A percentile compares a stretch with the other conserved stretches of the same genome.
Evolutionary conservation across 1,284 basidiomycete species (phyloP).

Genomic region (Vanrija sp.): DNA sequence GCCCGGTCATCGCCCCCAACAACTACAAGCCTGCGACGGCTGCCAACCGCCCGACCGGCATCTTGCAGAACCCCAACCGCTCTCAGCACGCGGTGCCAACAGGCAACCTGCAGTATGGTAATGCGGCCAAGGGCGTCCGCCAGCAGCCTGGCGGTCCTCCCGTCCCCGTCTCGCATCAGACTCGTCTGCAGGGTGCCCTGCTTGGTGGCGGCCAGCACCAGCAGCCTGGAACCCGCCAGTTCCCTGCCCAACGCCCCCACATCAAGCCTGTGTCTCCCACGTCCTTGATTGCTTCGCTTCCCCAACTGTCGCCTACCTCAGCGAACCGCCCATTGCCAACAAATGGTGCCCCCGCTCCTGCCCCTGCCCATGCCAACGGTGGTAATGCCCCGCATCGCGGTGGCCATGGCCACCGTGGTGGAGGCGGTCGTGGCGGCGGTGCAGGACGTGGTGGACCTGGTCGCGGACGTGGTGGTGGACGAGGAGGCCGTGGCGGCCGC

Average conservation of each 20-base stretch:
- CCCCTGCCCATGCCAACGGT: no score
- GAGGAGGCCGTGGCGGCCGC: not conserved
- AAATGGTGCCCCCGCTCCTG: not conserved
- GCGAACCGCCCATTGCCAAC: not conserved
- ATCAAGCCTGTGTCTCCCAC: slow-evolving; percentile 13
- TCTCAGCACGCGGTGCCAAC: slow-evolving; percentile 2
- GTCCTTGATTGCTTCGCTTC: no score
- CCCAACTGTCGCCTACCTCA: not conserved
- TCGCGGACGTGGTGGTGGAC: slow-evolving; percentile 7
- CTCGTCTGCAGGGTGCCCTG: slow-evolving; percentile 31
- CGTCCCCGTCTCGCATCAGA: slow-evolving; percentile 21
- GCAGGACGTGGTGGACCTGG: not conserved
- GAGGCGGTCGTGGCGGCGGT: slow-evolving; percentile 1
- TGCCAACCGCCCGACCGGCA: slow-evolving; percentile 45
- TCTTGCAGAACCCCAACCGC: slow-evolving; percentile 59
- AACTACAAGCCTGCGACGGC: slow-evolving; percentile 59
- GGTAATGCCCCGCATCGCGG: not conserved
- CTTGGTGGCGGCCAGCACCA: slow-evolving; percentile 13
- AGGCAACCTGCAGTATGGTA: slow-evolving; percentile 34
- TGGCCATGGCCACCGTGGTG: not conserved
- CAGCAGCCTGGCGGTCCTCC: slow-evolving; percentile 7
- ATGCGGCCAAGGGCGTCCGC: slow-evolving; percentile 41
- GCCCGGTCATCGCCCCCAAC: slow-evolving; percentile 58
- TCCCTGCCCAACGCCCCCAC: slow-evolving; percentile 9
- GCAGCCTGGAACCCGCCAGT: slow-evolving; percentile 6